Evolutionary conservation across 306 rosid species (phyloP), one percentile per base, ranked within the genome.

Genomic region (Senna tora): DNA sequence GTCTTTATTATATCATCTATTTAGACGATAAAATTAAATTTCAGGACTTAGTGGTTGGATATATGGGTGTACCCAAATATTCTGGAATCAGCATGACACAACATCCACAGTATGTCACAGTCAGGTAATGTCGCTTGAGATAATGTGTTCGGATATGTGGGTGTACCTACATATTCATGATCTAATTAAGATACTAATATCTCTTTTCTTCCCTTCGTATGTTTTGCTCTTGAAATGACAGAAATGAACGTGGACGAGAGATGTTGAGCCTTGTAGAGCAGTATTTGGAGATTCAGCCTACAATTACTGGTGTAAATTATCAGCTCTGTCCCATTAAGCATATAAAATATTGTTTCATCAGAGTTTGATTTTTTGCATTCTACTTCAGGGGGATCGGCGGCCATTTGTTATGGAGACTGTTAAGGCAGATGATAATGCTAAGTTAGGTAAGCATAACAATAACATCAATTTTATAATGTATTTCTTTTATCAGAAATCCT

Each of bases 1-100:
- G 32, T 22, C 57, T 16, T 32, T 67, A 67, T 21, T 63, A n/a
- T 47, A 15, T 47, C 13, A 11, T 75, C 32, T 42, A 34, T 30
- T 42, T 41, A 14, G 16, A 43, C 39, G 47, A 32, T 51, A n/a
- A 56, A 16, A 19, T 14, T 50, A 32, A 25, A 73, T 65, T 77
- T 73, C 85, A 93, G 98, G 98, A 93, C 72, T 78, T 93, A 36
- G 98, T 93, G 22, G 94, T 93, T 71, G 98, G 98, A 74, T 91
- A 93, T 74, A 93, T 93, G 98, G 97, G 98, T 2, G 98, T 93
- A 66, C 98, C 98, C 17, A 93, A 93, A 79, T 93, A 89, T 82
- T 79, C 96, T 20, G 97, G 96, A 80, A 57, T 89, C 77, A 84
- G 96, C 86, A 93, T 93, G 98, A 81, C 94, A 22, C 96, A 89